Percentiles rank a stretch among this genome's conserved stretches.
phyloP scores from a whole-genome alignment of 257 asterid genomes.

The Knoxia roxburghii region DNA sequence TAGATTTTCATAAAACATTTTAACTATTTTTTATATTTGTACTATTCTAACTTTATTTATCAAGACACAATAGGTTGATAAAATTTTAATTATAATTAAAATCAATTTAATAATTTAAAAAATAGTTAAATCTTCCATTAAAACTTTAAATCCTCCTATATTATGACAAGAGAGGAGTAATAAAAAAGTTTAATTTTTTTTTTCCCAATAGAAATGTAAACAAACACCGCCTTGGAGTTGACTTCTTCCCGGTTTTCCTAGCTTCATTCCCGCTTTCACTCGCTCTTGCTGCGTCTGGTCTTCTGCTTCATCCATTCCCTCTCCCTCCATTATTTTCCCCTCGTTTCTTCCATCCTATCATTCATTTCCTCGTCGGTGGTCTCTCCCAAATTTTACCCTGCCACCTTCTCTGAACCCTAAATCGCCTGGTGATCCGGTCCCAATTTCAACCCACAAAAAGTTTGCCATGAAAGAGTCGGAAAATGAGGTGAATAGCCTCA shows the following conservation, averaged over 20 bases:
- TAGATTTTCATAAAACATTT: too few relatives aligned
- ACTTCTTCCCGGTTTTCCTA: background rate
- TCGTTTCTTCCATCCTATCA: background rate
- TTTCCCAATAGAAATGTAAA: too few relatives aligned
- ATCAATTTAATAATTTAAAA: too few relatives aligned
- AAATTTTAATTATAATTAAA: too few relatives aligned
- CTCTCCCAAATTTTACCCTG: background rate
- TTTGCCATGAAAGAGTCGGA: conserved; percentile 51
- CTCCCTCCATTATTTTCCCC: background rate
- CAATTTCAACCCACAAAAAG: background rate
- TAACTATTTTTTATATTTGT: too few relatives aligned
- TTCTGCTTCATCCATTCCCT: background rate
- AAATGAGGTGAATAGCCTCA: conserved; percentile 19
- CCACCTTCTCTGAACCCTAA: background rate
- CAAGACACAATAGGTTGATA: too few relatives aligned
- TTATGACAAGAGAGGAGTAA: too few relatives aligned
- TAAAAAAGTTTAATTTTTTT: too few relatives aligned
- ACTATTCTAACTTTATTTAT: too few relatives aligned
- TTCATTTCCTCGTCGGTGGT: background rate
- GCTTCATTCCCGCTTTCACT: background rate
- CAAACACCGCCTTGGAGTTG: too few relatives aligned
- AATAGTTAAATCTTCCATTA: too few relatives aligned
- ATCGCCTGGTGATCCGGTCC: background rate
- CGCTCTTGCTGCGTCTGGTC: background rate
- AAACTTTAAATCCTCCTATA: too few relatives aligned